Evolutionary conservation across 176 grass and related monocot genomes (phyloP).

Genomic region (Triticum timopheevii): DNA sequence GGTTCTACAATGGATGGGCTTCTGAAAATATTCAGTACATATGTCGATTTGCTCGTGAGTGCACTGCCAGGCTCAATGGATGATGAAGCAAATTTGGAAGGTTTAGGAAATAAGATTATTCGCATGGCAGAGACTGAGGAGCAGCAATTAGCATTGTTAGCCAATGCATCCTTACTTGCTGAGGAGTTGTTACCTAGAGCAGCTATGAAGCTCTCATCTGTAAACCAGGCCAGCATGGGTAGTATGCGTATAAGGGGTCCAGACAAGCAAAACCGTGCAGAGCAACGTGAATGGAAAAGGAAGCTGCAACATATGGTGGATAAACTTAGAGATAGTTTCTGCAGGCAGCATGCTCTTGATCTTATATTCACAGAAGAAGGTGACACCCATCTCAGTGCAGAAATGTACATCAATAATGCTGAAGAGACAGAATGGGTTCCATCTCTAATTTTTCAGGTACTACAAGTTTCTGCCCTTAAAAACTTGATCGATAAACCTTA

Average conservation of each 20-base stretch:
- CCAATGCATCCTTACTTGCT: conserved; percentile 91
- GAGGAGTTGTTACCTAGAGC: conserved; percentile 95
- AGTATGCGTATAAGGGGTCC: conserved; percentile 41
- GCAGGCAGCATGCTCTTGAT: conserved; percentile 85
- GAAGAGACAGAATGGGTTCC: conserved; percentile 78
- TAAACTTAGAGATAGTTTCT: conserved; percentile 85
- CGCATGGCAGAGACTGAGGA: conserved; percentile 78
- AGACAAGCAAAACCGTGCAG: conserved; percentile 56
- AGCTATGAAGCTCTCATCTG: conserved; percentile 70
- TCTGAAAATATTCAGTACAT: conserved; percentile 78
- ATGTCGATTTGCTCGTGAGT: conserved; percentile 79
- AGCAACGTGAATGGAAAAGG: conserved; percentile 91
- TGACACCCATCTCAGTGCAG: conserved; percentile 61
- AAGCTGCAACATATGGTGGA: conserved; percentile 75
- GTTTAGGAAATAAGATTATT: conserved; percentile 79
- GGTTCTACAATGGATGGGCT: conserved; percentile 77
- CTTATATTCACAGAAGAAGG: conserved; percentile 98
- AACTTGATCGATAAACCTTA: background rate
- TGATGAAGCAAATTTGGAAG: conserved; percentile 69
- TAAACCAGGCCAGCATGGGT: conserved; percentile 39
- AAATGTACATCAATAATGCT: conserved; percentile 74
- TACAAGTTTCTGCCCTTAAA: background rate
- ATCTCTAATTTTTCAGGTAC: conserved; percentile 82
- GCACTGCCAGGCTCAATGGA: conserved; percentile 80
- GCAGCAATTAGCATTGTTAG: conserved; percentile 80